Evolutionary conservation across 2,329 filamentous ascomycete species (phyloP).

Genomic region (Rutstroemia sp.): DNA sequence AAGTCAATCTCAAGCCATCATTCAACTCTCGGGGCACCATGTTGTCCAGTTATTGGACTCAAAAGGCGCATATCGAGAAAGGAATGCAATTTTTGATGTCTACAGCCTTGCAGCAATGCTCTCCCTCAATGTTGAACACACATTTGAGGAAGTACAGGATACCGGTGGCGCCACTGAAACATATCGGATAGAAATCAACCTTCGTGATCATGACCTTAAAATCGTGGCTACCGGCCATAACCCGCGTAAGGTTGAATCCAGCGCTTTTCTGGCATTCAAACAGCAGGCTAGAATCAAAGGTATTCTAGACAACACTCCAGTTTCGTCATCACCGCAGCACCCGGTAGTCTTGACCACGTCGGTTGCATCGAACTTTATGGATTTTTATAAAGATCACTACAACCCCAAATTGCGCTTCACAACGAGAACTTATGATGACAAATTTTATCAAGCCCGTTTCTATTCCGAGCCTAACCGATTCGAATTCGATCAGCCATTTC

Average conservation of each 20-base stretch:
- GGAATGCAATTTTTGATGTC: not conserved
- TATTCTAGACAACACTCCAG: not conserved
- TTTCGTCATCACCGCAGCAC: not conserved
- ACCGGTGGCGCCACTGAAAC: too few species aligned
- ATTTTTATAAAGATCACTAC: conserved; percentile 8
- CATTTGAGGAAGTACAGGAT: not conserved
- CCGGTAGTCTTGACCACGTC: not conserved
- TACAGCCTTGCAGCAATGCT: conserved; percentile 5
- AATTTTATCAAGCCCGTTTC: not conserved
- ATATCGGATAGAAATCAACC: too few species aligned
- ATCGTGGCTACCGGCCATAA: too few species aligned
- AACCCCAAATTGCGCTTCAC: not conserved
- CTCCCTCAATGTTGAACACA: not conserved
- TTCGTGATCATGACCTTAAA: too few species aligned
- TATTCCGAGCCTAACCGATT: not conserved
- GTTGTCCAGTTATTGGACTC: not conserved
- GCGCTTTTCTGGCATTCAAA: not conserved
- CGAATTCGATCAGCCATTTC: not conserved
- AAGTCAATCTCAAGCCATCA: not conserved
- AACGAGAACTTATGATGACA: not conserved
- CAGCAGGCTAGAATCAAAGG: not conserved
- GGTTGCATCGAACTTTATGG: conserved; percentile 5
- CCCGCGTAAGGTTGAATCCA: too few species aligned
- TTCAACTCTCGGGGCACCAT: too few species aligned
- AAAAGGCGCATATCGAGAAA: not conserved